These are phyloP conservation scores for Podosphaera aphanis DNA, from an alignment of 2,329 filamentous ascomycete genomes.

Conservation along the genomic window DNA sequence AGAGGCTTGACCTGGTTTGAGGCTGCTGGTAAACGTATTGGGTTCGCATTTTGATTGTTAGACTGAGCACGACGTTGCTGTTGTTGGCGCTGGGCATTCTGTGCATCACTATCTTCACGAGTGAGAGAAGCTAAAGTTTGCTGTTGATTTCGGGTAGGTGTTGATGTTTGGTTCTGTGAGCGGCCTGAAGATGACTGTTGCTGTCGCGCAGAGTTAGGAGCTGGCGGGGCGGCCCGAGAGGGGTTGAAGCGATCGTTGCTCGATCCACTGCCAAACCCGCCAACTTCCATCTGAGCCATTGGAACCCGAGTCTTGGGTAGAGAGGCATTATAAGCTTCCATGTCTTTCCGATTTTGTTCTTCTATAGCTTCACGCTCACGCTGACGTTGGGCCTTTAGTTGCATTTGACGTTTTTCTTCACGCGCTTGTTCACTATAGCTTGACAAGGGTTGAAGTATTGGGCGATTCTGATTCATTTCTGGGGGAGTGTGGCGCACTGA, in stretches of 20 bases:
- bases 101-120: constrained; percentile 13
- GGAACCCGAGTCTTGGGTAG: constrained; percentile 62
- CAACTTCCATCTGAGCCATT: constrained; percentile 74
- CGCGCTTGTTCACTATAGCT: constrained; percentile 27
- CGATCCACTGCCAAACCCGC: constrained; percentile 27
- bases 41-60: constrained; percentile 21
- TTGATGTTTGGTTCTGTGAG: constrained; percentile 61
- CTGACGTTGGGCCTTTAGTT: constrained; percentile 32
- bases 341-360: constrained; percentile 48
- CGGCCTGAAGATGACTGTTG: constrained; percentile 27
- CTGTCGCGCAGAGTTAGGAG: constrained; percentile 29
- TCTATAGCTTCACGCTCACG: constrained; percentile 23
- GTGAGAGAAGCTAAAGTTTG: constrained; percentile 23
- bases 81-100: constrained; percentile 14
- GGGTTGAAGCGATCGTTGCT: constrained; percentile 55
- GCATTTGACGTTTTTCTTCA: constrained; percentile 36
- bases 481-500: constrained; percentile 23
- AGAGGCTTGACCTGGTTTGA: constrained; percentile 42
- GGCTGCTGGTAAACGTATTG: constrained; percentile 30
- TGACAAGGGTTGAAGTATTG: constrained; percentile 32
- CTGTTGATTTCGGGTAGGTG: constrained; percentile 35
- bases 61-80: constrained; percentile 18
- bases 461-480: constrained; percentile 25
- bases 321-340: constrained; percentile 75
- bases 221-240: constrained; percentile 58